Base-by-base conservation (phyloP, 768 basidiomycete genomes). In the Leccinum longicurvipes region DNA sequence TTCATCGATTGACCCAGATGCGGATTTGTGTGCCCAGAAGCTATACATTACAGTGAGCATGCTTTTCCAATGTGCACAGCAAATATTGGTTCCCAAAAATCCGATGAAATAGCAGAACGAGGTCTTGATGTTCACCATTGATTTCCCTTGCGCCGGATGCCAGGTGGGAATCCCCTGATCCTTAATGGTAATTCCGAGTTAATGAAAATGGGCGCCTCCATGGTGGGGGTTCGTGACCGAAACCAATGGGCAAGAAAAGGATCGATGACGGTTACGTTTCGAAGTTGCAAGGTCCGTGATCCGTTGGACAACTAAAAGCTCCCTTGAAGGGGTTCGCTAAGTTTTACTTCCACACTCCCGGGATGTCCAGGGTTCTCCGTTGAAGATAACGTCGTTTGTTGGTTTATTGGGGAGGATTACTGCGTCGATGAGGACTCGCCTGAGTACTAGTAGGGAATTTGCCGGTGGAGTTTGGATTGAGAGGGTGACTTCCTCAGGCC, bases 111-210 rank as follows among this genome's bases (percentile, higher is more conserved):
- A 39, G 48, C 28, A 21, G 39, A 52, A 48, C 21, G 41, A 51
- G 50, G 48, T 50, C 50, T 29, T 29, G 49, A 51, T 50, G 31
- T 27, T 47, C 31, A 47, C 28, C 29, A 19, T 24, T 28, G 15
- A 52, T 15, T 28, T 41, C 24, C 21, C 45, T 46, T n/a, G 42
- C 12, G 47, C 41, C 42, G 5, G 19, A 41, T 28, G 49, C 34
- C 51, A 55, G 63, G 66, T 57, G 67, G 64, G 65, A 68, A 68
- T 55, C 53, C 14, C 47, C 39, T 42, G 41, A 53, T 60, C 56
- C 51, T 51, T 58, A 60, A 67, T 60, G 49, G 58, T 39, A 54
- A 57, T 32, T 19, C 47, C n/a, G n/a, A 39, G 42, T 54, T 45
- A 39, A 63, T 68, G 55, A 63, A 66, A 52, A 25, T 44, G 56